A percentile compares a stretch with the other conserved stretches of the same genome.
These are phyloP conservation scores for Parietaria judaica DNA, from an alignment of 306 rosid genomes.

Conservation along the genomic window DNA sequence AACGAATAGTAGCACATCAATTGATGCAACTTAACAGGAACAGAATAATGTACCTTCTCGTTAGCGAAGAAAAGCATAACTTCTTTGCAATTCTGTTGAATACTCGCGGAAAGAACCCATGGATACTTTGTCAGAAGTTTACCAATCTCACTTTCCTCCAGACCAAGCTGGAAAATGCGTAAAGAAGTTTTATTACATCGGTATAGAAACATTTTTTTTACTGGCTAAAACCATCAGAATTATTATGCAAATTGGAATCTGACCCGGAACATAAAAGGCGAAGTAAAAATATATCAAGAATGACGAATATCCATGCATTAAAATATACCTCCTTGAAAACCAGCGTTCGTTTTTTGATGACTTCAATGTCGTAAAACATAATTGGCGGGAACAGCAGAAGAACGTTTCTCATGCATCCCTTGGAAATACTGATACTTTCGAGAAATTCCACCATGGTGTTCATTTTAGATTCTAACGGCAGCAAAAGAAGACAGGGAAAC, in stretches of 20 bases:
- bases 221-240: no score
- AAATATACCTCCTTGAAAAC: constrained; percentile 55
- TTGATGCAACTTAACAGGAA: not conserved
- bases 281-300: not conserved
- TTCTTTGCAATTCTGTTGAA: constrained; percentile 56
- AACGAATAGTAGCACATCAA: no score
- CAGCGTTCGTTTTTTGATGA: constrained; percentile 43
- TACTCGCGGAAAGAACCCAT: constrained; percentile 61
- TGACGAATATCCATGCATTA: not conserved
- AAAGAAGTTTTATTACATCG: constrained; percentile 1
- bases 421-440: constrained; percentile 44
- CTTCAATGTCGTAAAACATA: constrained; percentile 37
- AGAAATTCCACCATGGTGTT: constrained; percentile 43
- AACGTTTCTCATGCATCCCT: constrained; percentile 29
- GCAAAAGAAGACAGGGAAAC: constrained; percentile 58
- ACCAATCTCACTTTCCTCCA: constrained; percentile 37
- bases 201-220: not conserved
- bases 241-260: no score
- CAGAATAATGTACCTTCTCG: constrained; percentile 43
- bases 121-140: constrained; percentile 62
- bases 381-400: constrained; percentile 62
- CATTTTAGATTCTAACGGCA: constrained; percentile 48
- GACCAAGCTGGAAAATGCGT: constrained; percentile 39
- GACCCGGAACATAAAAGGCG: no score
- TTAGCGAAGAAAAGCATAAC: constrained; percentile 39